Evolutionary conservation across 345 rosid species (phyloP), one percentile per base, ranked within the genome.

Genomic region (Eucalyptus regnans): DNA sequence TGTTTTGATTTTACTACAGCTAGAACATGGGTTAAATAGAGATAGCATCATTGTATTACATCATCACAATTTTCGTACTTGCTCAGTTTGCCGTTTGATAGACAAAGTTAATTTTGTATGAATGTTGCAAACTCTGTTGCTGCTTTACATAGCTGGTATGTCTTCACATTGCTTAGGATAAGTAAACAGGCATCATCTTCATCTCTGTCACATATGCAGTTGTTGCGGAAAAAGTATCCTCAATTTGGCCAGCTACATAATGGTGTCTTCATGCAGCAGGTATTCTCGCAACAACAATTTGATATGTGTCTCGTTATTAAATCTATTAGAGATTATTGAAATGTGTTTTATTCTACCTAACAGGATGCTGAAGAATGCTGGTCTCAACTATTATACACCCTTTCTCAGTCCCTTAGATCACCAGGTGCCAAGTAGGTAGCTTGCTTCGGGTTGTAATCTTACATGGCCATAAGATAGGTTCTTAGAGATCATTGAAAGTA

Each of bases 321-420:
- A 52, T 46, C 33, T 60, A 23, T 68, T 58, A 44, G 12, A 25
- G 25, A 58, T 87, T 52, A 83, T 16, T 71, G 51, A 51, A 16
- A 9, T 25, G 62, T 86, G 62, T 50, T 80, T 62, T 87, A 37
- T 48, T 86, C 14, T 66, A 11, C 86, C 17, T 87, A 66, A 90
- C 95, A 98, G 99, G 99, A 97, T 93, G 99, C 99, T 89, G 99
- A 98, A 92, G 99, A 97, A 92, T 98, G 99, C 92, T 98, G 99
- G 99, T 94, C 98, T 23, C 99, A 97, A 89, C 96, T 98, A 90
- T 89, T 98, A 54, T 96, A 95, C 93, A 97, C 98, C 18, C 98
- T 97, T 90, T 97, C 99, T 33, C 99, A 95, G 92, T 95, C 99
- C 87, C 96, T 98, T 51, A 90, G 95, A 91, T 87, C 98, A 87